Evolutionary conservation across 2,329 filamentous ascomycete species (phyloP).

Genomic region (Phyllachora maydis): DNA sequence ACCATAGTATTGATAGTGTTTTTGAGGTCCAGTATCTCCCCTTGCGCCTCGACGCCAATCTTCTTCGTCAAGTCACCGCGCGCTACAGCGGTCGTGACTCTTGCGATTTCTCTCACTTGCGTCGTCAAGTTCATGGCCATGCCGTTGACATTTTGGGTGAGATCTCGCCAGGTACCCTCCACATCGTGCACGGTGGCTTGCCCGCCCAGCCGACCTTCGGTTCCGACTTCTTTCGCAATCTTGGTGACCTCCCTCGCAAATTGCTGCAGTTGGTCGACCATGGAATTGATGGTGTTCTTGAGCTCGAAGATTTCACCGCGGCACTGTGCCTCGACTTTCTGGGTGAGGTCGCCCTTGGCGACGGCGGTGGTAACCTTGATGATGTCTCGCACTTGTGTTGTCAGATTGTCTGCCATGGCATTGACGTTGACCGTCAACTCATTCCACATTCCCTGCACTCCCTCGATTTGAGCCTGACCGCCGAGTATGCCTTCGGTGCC

Average conservation of each 20-base stretch:
- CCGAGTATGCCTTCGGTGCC: conserved; percentile 69
- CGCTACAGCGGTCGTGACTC: conserved; percentile 88
- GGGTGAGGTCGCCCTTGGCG: conserved; percentile 74
- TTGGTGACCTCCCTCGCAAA: conserved; percentile 95
- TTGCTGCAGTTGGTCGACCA: conserved; percentile 94
- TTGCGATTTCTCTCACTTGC: conserved; percentile 92
- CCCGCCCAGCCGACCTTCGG: conserved; percentile 80
- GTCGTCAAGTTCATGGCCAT: conserved; percentile 98
- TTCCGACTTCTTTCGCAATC: conserved; percentile 89
- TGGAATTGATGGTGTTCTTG: conserved; percentile 97
- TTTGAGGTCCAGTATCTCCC: conserved; percentile 88
- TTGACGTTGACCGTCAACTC: conserved; percentile 73
- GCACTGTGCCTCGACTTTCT: conserved; percentile 87
- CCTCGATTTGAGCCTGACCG: conserved; percentile 65
- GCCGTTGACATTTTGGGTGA: conserved; percentile 90
- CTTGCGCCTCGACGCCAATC: conserved; percentile 82
- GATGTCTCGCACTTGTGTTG: conserved; percentile 84
- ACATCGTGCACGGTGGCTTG: conserved; percentile 94
- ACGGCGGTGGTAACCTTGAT: conserved; percentile 59
- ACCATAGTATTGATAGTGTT: conserved; percentile 99
- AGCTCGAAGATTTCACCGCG: conserved; percentile 84
- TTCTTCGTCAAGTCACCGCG: conserved; percentile 89
- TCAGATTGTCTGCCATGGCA: conserved; percentile 74
- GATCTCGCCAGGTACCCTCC: conserved; percentile 88
- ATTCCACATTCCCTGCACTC: conserved; percentile 78